These are phyloP conservation scores for Platanthera guangdongensis DNA, from an alignment of 106 monocot genomes.

Conservation along the genomic window DNA sequence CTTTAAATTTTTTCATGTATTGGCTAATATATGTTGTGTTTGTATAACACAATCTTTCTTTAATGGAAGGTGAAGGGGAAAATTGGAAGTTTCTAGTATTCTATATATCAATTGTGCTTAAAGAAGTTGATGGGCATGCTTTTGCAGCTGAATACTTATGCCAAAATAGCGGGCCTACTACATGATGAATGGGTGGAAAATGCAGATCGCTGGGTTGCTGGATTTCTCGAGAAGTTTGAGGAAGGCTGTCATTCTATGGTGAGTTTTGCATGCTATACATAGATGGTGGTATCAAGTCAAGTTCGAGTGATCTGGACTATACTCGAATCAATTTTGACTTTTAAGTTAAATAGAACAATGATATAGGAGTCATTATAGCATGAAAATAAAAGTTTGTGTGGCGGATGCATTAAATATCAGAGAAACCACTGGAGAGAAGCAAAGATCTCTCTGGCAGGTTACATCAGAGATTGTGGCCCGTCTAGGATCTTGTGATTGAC, in stretches of 20 bases:
- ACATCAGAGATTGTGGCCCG: too few species aligned
- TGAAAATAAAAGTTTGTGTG: too few species aligned
- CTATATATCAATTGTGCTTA: background rate
- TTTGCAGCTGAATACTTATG: slow-evolving; percentile 49
- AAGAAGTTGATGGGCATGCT: background rate
- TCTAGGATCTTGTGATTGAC: too few species aligned
- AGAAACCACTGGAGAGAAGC: too few species aligned
- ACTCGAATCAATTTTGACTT: too few species aligned
- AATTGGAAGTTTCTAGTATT: background rate
- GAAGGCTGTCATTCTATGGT: slow-evolving; percentile 85
- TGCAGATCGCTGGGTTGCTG: slow-evolving; percentile 95
- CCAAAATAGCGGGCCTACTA: slow-evolving; percentile 46
- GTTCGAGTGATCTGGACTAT: too few species aligned
- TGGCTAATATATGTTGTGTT: background rate
- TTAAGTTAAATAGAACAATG: too few species aligned
- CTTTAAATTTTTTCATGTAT: background rate
- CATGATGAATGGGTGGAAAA: slow-evolving; percentile 96
- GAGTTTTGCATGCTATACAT: slow-evolving; percentile 1
- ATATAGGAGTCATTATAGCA: too few species aligned
- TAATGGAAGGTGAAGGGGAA: background rate
- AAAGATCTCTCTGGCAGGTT: too few species aligned
- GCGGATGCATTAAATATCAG: too few species aligned
- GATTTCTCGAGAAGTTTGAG: slow-evolving; percentile 86
- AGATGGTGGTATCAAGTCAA: too few species aligned
- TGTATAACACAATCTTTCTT: background rate